Evolutionary conservation across 2,329 filamentous ascomycete species (phyloP).

Genomic region (Metarhizium humberi): DNA sequence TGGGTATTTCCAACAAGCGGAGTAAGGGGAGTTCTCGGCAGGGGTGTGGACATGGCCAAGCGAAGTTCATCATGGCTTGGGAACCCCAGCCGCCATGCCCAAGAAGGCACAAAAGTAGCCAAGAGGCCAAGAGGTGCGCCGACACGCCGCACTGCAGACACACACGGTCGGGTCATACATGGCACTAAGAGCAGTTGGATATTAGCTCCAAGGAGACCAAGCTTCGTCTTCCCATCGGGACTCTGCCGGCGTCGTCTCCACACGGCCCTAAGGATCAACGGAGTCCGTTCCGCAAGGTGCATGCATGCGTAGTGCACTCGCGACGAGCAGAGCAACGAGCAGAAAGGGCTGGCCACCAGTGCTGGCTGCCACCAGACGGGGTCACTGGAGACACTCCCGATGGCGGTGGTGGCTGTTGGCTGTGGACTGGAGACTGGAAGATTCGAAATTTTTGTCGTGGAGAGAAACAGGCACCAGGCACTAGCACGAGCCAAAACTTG

Average conservation of each 20-base stretch:
- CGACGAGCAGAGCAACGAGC: too few species aligned
- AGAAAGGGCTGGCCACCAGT: too few species aligned
- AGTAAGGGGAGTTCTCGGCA: not conserved
- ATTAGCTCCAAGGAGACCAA: not conserved
- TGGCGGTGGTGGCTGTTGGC: not conserved
- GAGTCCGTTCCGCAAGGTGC: not conserved
- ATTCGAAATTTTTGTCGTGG: not conserved
- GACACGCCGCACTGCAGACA: not conserved
- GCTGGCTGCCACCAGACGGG: too few species aligned
- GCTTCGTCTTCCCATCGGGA: slow-evolving; percentile 4
- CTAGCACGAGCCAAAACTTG: too few species aligned
- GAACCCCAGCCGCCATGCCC: not conserved
- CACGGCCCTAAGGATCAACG: not conserved
- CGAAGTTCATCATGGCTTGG: not conserved
- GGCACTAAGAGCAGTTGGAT: not conserved
- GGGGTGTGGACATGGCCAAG: not conserved
- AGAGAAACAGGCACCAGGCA: not conserved
- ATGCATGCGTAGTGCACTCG: too few species aligned
- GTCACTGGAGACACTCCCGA: not conserved
- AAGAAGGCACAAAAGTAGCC: not conserved
- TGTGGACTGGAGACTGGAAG: too few species aligned
- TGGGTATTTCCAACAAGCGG: not conserved
- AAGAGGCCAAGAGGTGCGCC: not conserved
- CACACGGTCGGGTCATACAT: not conserved
- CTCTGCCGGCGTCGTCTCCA: slow-evolving; percentile 6